phyloP scores from a whole-genome alignment of 768 basidiomycete species.

The Pulveroboletus sp. region DNA sequence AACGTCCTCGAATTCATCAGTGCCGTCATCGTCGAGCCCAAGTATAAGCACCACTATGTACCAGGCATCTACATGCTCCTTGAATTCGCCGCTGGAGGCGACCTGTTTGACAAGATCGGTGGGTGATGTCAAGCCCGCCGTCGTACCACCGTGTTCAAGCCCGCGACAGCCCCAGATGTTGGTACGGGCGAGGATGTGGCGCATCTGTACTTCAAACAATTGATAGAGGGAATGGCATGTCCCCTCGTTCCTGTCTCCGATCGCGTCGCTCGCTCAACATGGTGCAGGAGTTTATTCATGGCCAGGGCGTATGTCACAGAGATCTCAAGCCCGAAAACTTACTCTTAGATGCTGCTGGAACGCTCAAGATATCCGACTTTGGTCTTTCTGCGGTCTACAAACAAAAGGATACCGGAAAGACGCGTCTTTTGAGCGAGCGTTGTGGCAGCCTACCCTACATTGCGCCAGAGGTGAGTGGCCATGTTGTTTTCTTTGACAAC shows the following conservation, averaged over 20 bases:
- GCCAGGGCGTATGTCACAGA: conserved; percentile 88
- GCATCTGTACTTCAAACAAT: conserved; percentile 85
- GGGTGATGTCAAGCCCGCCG: conserved; percentile 21
- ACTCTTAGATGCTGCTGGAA: conserved; percentile 75
- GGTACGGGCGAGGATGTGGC: conserved; percentile 85
- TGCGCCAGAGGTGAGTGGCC: conserved; percentile 73
- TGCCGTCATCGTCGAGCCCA: conserved; percentile 66
- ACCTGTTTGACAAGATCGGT: conserved; percentile 99
- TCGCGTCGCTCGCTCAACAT: neutral
- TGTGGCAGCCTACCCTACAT: conserved; percentile 95
- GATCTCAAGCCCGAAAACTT: conserved; percentile 98
- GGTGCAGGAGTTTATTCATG: conserved; percentile 73
- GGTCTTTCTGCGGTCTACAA: conserved; percentile 88
- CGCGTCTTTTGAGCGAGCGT: conserved; percentile 67
- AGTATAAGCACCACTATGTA: conserved; percentile 51
- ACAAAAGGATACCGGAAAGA: conserved; percentile 76
- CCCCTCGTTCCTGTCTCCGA: neutral
- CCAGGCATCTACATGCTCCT: conserved; percentile 91
- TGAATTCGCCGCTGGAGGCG: conserved; percentile 90
- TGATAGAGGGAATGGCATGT: conserved; percentile 77
- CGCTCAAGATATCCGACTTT: conserved; percentile 93
- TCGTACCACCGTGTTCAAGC: neutral
- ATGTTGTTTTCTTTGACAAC: neutral
- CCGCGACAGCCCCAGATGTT: conserved; percentile 71
- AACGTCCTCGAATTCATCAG: conserved; percentile 84